Evolutionary conservation across 192 early-diverging fungal genomes (phyloP), one percentile per base, ranked within the genome.

Genomic region (Backusella tarrabulga): DNA sequence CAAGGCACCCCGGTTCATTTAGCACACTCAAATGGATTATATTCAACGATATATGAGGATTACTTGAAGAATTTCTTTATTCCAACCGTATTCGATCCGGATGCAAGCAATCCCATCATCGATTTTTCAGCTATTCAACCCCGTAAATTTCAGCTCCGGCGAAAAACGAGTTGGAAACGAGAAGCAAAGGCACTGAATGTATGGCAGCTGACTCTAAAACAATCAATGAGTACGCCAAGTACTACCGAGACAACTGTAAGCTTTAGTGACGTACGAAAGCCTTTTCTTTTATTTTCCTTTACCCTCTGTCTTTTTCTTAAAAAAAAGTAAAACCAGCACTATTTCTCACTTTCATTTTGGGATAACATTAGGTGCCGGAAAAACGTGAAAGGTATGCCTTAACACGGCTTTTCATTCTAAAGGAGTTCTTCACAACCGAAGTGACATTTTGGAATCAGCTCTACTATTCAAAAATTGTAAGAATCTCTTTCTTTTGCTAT

Each of bases 391-490:
- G 34, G 32, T 17, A 60, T 77, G 46, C 52, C 1, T 34, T 77
- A 50, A 80, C 74, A 41, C 36, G 79, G 34, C 46, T 56, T n/a
- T 80, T 80, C 29, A 80, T 80, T 42, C 70, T 80, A 15, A 26
- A 74, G 32, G 79, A 80, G 32, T 67, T 80, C 50, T 80, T 76
- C 23, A 76, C 74, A 15, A 80, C 79, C 4, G 79, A 80, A 72
- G 74, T 76, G 21, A 76, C 79, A 21, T 80, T 76, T 67, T 71
- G 85, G 73, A 82, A 85, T 74, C 85, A 85, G 72, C 56, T 87
- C 79, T 78, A 80, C 40, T 82, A 76, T 40, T 76, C 74, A 6
- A 80, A 80, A 67, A 69, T 75, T 6, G 79, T 80, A 80, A 68
- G 74, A 54, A 21, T 8, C 21, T 7, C 19, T 21, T 21, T 21